Evolutionary conservation across 768 basidiomycete species (phyloP), one percentile per base, ranked within the genome.

Genomic region (Pilatotrama ljubarskyi): DNA sequence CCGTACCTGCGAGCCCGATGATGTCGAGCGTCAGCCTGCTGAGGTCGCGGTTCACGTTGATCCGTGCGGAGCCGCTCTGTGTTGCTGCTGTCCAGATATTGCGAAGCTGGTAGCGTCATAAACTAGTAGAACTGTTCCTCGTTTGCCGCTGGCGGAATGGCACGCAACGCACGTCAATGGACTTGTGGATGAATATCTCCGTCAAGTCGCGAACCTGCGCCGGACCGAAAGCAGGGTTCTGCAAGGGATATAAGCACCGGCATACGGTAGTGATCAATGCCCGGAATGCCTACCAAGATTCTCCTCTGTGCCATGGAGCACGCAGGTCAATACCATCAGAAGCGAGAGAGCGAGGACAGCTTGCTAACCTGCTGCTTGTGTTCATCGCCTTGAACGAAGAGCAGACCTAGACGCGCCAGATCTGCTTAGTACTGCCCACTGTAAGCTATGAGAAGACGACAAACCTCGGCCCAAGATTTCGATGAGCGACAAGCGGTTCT

Each of bases 181-280:
- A 73, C 68, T 86, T 87, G 1, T 80, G 77, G 4, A 84, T 60
- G 61, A 88, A 87, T 9, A 83, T 82, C n/a, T 77, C 77, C 0
- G 84, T 84, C 15, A 87, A 66, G 43, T 80, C 82, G 3, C 85
- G 76, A 29, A 88, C 77, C 64, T 87, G 85, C 2, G 77, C 72
- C 1, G 78, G 76, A 3, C 86, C 84, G 65, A 90, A 90, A 0
- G 86, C 86, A n/a, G 87, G 87, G 62, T 87, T 88, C 86, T 78
- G 29, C 5, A 32, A 32, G 5, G 5, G 4, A 32, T 32, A 10
- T 32, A 10, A 32, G 29, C 29, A 32, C 5, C 29, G 5, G 29
- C 29, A 32, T 10, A 10, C 29, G 10, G 4, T 32, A 32, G 5
- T 10, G 29, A 5, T 5, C 29, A 10, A 32, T 5, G 10, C 29